Evolutionary conservation across 139 green algal species (phyloP), one percentile per base, ranked within the genome.

Genomic region (Yamagishiella unicocca): DNA sequence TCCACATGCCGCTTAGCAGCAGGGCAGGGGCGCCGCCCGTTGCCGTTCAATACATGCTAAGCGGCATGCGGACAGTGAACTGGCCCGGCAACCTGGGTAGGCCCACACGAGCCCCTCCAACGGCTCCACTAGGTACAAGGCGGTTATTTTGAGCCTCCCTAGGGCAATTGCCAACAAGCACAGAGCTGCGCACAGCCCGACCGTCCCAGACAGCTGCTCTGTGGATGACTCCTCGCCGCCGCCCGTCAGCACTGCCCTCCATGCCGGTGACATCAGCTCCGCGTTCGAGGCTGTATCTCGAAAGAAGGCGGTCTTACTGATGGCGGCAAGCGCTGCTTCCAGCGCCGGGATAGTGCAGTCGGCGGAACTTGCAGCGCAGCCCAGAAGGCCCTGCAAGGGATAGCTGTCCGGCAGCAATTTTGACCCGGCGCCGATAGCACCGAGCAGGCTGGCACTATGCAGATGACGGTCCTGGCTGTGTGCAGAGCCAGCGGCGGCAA

Each of bases 201-300:
- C 55, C 55, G 55, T 66, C 55, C 55, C 55, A 29, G 55, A 66
- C 55, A 66, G 55, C 21, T n/a, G 55, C 55, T 66, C 55, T 27
- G 55, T 66, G 21, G 55, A 29, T 29, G 55, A 66, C 21, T 66
- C n/a, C n/a, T n/a, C 55, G 55, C 14, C 21, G 55, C 55, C 55
- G 55, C 55, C 55, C 55, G 55, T 66, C 55, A 66, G 55, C 55
- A 66, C 55, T 66, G 55, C 55, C 55, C 55, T 66, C 55, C 55
- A 66, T 66, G 55, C 55, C 12, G 55, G 55, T 29, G 55, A 66
- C 55, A 29, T 66, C 12, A 66, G 55, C 55, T 66, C 55, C 55
- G 55, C 55, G 19, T 66, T 66, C 55, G 21, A 31, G 55, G 19
- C 55, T 66, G 55, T 66, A 8, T 66, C 55, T 66, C 19, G 12